Percentiles rank a stretch among this genome's conserved stretches.
phyloP scores from a whole-genome alignment of 345 rosid species.

The Eucalyptus tenuipes region DNA sequence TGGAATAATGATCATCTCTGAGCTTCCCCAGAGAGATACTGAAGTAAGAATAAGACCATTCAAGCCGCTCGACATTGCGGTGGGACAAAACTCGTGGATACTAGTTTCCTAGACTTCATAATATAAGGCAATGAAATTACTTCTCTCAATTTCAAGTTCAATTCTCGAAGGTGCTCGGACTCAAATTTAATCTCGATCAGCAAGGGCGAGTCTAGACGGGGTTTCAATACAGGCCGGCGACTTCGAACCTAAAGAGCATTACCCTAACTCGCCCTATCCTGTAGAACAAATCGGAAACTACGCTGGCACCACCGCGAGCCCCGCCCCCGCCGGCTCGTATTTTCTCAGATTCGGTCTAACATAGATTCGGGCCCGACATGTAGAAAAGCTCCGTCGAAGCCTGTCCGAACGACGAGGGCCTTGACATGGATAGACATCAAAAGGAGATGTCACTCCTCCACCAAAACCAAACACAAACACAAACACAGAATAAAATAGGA shows the following conservation, averaged over 20 bases:
- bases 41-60: background rate
- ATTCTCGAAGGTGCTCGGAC: background rate
- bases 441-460: background rate
- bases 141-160: background rate
- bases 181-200: background rate
- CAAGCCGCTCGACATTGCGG: background rate
- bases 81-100: background rate
- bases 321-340: background rate
- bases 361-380: background rate
- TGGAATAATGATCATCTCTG: accelerated
- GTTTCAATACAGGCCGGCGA: background rate
- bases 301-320: background rate
- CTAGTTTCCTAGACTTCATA: background rate
- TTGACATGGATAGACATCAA: background rate
- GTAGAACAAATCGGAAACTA: background rate
- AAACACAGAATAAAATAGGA: background rate
- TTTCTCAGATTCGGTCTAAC: background rate
- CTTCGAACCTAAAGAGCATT: background rate
- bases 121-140: background rate
- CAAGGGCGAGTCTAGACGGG: background rate
- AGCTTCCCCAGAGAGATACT: background rate
- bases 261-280: background rate
- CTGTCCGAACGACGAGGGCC: background rate
- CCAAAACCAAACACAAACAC: background rate
- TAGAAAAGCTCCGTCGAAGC: background rate